These are phyloP conservation scores for Cyclotella baltica DNA, from an alignment of 108 stramenopile species.

Conservation along the genomic window DNA sequence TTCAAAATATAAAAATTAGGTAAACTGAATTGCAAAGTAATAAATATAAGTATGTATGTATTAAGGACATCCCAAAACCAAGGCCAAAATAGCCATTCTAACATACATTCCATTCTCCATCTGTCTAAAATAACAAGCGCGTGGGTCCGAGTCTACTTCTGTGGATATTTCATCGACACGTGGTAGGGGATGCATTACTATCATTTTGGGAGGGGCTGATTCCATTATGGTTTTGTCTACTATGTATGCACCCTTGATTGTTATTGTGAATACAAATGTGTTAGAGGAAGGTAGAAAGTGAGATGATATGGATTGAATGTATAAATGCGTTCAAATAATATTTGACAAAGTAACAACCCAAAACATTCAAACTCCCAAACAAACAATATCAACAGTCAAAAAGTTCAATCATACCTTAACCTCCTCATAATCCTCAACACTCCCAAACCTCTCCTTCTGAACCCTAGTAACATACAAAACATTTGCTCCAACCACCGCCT, in stretches of 20 bases:
- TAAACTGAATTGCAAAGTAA: no score
- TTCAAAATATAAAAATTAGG: no score
- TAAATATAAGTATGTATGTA: no score
- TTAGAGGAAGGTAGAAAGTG: background rate
- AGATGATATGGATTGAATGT: background rate
- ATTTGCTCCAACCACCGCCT: constrained; percentile 77
- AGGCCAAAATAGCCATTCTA: constrained; percentile 95
- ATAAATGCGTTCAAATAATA: no score
- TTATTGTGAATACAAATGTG: background rate
- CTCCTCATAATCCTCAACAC: constrained; percentile 78
- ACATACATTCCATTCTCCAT: constrained; percentile 99
- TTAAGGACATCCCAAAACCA: constrained; percentile 67
- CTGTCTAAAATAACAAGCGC: constrained; percentile 98
- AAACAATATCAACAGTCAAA: no score
- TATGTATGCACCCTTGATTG: constrained; percentile 74
- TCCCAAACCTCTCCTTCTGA: constrained; percentile 95
- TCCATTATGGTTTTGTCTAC: constrained; percentile 83
- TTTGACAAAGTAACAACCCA: no score
- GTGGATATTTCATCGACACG: constrained; percentile 93
- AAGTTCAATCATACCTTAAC: constrained; percentile 66
- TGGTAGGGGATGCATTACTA: constrained; percentile 95
- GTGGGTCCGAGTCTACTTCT: constrained; percentile 93
- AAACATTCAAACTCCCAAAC: no score
- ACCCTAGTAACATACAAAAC: constrained; percentile 97
- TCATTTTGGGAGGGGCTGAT: constrained; percentile 65